Conservation (phyloP, 1,139 yeast species). For the Lodderomyces metapsilosis region DNA sequence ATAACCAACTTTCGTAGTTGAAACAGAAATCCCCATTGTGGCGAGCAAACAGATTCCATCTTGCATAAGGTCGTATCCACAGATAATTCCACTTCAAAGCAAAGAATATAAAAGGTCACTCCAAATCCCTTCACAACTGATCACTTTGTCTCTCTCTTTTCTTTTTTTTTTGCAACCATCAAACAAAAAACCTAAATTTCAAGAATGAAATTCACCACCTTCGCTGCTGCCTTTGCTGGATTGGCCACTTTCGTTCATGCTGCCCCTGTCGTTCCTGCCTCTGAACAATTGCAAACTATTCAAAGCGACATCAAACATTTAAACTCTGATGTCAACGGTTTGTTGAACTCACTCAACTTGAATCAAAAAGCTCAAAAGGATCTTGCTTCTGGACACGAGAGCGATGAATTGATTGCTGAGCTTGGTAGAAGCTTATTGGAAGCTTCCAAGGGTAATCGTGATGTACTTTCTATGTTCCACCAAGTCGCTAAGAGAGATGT, state of each 20-base stretch:
- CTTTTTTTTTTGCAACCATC: background rate
- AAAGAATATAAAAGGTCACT: background rate
- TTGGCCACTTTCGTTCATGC: background rate
- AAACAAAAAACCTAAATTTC: background rate
- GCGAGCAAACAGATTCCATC: too few relatives aligned
- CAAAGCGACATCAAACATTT: conserved; percentile 1
- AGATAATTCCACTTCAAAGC: too few relatives aligned
- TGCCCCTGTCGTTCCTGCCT: background rate
- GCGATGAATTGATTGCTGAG: conserved; percentile 2
- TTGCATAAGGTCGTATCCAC: too few relatives aligned
- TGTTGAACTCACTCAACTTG: background rate
- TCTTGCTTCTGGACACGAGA: conserved; percentile 2
- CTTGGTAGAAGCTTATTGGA: conserved; percentile 5
- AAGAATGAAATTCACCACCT: background rate
- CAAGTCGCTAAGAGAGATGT: background rate
- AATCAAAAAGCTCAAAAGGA: background rate
- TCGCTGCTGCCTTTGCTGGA: background rate
- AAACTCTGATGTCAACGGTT: background rate
- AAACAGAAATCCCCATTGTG: too few relatives aligned
- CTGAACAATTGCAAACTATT: background rate
- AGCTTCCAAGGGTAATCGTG: conserved; percentile 5
- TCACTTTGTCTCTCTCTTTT: too few relatives aligned
- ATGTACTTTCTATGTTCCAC: background rate
- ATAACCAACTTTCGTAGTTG: too few relatives aligned
- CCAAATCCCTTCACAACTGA: background rate